Evolutionary conservation across 1,139 yeast genomes (phyloP).

Genomic region (Blastobotrys buckinghamii): DNA sequence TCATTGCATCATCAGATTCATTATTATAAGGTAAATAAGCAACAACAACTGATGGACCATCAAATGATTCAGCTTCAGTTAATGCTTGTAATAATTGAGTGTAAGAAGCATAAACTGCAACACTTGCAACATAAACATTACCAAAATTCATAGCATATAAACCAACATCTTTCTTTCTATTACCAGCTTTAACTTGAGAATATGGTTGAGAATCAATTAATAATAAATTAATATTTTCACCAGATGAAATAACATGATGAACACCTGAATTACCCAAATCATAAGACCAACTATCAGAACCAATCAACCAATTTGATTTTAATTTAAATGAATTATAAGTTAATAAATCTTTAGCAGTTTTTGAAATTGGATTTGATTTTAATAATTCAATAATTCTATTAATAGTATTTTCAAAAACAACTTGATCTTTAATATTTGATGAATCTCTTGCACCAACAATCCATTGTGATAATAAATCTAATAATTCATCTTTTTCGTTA

Average conservation of each 20-base stretch:
- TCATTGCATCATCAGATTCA: slow-evolving; percentile 65
- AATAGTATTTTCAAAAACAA: slow-evolving; percentile 23
- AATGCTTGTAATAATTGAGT: slow-evolving; percentile 88
- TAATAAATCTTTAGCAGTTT: slow-evolving; percentile 44
- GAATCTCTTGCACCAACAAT: slow-evolving; percentile 34
- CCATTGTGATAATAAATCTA: slow-evolving; percentile 66
- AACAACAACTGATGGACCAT: slow-evolving; percentile 86
- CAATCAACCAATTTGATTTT: slow-evolving; percentile 74
- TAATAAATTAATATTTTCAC: slow-evolving; percentile 75
- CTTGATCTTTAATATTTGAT: slow-evolving; percentile 20
- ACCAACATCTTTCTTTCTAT: slow-evolving; percentile 89
- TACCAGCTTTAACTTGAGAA: slow-evolving; percentile 34
- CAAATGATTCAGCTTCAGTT: slow-evolving; percentile 77
- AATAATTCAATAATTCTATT: slow-evolving; percentile 40
- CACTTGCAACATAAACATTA: slow-evolving; percentile 86
- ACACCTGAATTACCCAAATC: slow-evolving; percentile 91
- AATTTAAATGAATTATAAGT: slow-evolving; percentile 34
- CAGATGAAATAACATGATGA: slow-evolving; percentile 73
- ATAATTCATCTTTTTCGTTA: slow-evolving; percentile 43
- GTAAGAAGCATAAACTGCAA: slow-evolving; percentile 88
- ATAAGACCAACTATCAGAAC: slow-evolving; percentile 94
- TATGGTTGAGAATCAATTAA: slow-evolving; percentile 91
- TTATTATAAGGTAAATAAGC: slow-evolving; percentile 78
- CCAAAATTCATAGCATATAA: slow-evolving; percentile 94
- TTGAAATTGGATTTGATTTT: slow-evolving; percentile 30